Evolutionary conservation across 2,329 filamentous ascomycete species (phyloP), one percentile per base, ranked within the genome.

Genomic region (Hyphodiscus sp.): DNA sequence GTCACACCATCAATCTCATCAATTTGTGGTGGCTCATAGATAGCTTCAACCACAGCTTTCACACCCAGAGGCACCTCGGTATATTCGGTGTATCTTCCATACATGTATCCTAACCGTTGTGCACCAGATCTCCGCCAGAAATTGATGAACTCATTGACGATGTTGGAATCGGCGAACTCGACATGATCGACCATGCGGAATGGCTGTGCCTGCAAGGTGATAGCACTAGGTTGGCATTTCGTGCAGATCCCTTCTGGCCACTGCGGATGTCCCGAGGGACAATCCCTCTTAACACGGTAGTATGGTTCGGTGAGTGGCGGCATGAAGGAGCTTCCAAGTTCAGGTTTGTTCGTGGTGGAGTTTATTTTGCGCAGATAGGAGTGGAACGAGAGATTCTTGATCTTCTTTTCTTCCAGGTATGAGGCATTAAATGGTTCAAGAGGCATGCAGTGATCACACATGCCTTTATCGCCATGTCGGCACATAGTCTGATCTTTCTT

Each of bases 361-460:
- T 99, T 99, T 71, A 96, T 86, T 70, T 99, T 99, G 61, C 91
- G 85, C 45, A 99, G 78, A 69, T 97, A 86, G 4, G 91, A 88
- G 71, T 99, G 94, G 73, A 97, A 96, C 0, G 94, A 97, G 26
- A 94, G 78, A 71, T 99, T 95, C 71, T 99, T 99, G 79, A 99
- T 96, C 78, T 96, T 96, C 77, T 92, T 95, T 64, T 99, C 92
- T 29, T 83, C 82, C 18, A 99, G 79, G 65, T 96, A 96, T 52
- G 84, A 84, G n/a, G 86, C 71, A 66, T 95, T 86, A 71, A 95
- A 99, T 0, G 94, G 94, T 67, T 99, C 94, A 49, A 97, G 74
- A 0, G 95, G 95, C 82, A 95, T 95, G 74, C 94, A 99, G 73
- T 96, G 95, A 73, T 99, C 94, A 71, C 94, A 99, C 94, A 99